Conservation (phyloP, 495 filamentous ascomycete genomes). For the Xylaria scruposa region DNA sequence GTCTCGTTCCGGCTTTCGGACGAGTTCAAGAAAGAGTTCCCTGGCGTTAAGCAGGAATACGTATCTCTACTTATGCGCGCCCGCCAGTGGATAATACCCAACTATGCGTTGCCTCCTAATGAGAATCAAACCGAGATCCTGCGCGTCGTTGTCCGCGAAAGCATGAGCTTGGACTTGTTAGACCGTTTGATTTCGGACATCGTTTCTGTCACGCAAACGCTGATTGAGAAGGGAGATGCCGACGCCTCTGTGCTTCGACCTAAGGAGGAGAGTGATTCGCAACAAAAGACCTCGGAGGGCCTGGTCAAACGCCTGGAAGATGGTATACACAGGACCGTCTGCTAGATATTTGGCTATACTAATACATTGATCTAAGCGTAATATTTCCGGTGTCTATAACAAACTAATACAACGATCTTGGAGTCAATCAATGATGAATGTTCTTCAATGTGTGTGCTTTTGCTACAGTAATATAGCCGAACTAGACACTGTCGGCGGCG, state of each 20-base stretch:
- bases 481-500: not conserved
- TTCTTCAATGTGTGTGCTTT: not conserved
- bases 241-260: conserved; percentile 53
- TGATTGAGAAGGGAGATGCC: conserved; percentile 60
- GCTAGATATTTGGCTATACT: conserved; percentile 41
- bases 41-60: conserved; percentile 69
- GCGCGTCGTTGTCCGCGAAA: conserved; percentile 72
- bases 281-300: conserved; percentile 27
- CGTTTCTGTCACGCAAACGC: conserved; percentile 60
- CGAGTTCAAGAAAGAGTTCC: conserved; percentile 65
- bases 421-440: not conserved
- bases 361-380: not conserved
- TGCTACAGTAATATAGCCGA: not conserved
- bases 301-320: conserved; percentile 54
- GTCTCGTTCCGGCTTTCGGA: conserved; percentile 72
- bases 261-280: conserved; percentile 31
- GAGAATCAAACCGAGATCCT: conserved; percentile 71
- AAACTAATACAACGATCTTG: not conserved
- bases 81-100: conserved; percentile 79
- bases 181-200: conserved; percentile 66
- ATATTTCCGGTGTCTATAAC: not conserved
- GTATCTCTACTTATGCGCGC: conserved; percentile 70
- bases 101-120: conserved; percentile 72
- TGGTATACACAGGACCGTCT: conserved; percentile 66
- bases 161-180: conserved; percentile 71